Evolutionary conservation across 1,139 yeast genomes (phyloP).

Genomic region (Geotrichum cucujoidarum): DNA sequence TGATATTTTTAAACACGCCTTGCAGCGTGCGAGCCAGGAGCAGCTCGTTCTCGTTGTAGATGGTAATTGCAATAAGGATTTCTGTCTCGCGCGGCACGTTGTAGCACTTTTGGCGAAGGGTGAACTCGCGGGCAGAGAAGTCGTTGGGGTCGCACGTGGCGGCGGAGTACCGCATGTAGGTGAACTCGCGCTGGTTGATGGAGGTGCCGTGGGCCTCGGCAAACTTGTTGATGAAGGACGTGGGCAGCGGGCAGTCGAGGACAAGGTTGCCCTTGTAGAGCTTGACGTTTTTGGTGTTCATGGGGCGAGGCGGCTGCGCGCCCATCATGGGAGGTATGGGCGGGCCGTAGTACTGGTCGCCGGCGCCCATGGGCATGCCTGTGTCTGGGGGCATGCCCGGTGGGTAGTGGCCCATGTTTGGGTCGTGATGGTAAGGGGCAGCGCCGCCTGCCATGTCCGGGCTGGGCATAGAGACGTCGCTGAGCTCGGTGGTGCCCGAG

Average conservation of each 20-base stretch:
- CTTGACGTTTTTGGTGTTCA: conserved; percentile 36
- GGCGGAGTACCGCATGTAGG: conserved; percentile 75
- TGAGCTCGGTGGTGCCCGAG: neutral
- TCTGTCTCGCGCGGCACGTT: conserved; percentile 66
- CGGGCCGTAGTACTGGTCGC: neutral
- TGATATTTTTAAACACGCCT: conserved; percentile 71
- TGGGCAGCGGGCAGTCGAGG: conserved; percentile 64
- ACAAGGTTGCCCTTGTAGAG: conserved; percentile 69
- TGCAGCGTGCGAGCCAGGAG: conserved; percentile 66
- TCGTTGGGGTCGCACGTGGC: conserved; percentile 75
- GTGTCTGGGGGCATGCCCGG: conserved; percentile 10
- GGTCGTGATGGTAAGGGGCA: no score
- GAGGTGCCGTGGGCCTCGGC: conserved; percentile 3
- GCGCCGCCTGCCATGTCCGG: neutral
- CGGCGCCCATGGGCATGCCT: neutral
- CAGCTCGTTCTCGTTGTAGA: conserved; percentile 76
- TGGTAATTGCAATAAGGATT: conserved; percentile 66
- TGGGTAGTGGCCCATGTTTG: conserved; percentile 7
- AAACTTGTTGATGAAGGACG: neutral
- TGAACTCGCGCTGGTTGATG: conserved; percentile 50
- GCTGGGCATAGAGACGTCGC: conserved; percentile 14
- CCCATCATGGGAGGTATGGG: neutral
- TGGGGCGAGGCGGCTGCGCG: conserved; percentile 1
- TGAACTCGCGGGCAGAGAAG: conserved; percentile 52
- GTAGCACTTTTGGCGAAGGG: conserved; percentile 63